A percentile compares a stretch with the other conserved stretches of the same genome.
Conservation (phyloP, 139 green algal genomes). For the Picochlorum costavermella region DNA sequence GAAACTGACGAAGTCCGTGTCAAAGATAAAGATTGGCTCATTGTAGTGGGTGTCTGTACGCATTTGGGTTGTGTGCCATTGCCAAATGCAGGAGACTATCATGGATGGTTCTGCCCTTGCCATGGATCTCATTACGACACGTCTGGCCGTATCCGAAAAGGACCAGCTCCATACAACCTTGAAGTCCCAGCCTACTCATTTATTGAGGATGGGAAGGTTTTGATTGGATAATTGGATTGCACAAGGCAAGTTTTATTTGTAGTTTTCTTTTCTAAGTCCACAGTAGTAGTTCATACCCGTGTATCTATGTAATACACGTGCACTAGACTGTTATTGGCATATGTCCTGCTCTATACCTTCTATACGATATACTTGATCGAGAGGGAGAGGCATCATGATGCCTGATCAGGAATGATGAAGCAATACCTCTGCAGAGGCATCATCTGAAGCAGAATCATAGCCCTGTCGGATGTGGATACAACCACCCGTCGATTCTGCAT, state of each 20-base stretch:
- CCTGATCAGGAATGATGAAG: too few species aligned
- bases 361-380: too few species aligned
- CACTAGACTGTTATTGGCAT: too few species aligned
- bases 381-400: too few species aligned
- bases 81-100: constrained; percentile 92
- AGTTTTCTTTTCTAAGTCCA: not conserved
- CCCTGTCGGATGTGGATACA: too few species aligned
- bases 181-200: constrained; percentile 89
- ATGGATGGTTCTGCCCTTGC: constrained; percentile 95
- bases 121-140: constrained; percentile 96
- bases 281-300: too few species aligned
- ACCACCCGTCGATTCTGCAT: too few species aligned
- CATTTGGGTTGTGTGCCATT: constrained; percentile 98
- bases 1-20: constrained; percentile 72
- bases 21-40: constrained; percentile 90
- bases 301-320: too few species aligned
- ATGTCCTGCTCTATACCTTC: too few species aligned
- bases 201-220: constrained; percentile 55
- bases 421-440: too few species aligned
- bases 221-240: constrained; percentile 48
- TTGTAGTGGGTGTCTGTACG: constrained; percentile 97
- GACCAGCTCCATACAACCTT: constrained; percentile 94
- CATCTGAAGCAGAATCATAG: too few species aligned
- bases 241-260: not conserved
- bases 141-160: constrained; percentile 89